phyloP scores from a whole-genome alignment of 495 filamentous ascomycete genomes.

The Bacidia gigantensis region DNA sequence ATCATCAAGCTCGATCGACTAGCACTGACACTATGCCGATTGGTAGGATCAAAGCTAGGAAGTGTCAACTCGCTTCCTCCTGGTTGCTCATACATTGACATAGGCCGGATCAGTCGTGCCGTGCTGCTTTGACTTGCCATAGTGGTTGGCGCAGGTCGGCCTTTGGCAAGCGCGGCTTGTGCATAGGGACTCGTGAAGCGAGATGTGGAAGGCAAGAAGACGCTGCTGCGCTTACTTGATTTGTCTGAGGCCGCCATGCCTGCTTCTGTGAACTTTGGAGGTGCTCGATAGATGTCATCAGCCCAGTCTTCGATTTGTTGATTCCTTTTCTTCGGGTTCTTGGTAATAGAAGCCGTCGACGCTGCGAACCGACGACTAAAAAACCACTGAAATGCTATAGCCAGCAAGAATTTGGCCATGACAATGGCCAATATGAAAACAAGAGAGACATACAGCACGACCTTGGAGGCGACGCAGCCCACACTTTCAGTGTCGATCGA shows the following conservation, averaged over 20 bases:
- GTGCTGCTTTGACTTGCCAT: conserved; percentile 89
- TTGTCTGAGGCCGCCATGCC: conserved; percentile 48
- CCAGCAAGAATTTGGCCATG: conserved; percentile 73
- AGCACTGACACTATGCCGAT: conserved; percentile 26
- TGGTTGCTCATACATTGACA: conserved; percentile 53
- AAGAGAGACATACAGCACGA: conserved; percentile 90
- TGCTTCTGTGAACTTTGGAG: conserved; percentile 62
- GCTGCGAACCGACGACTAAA: conserved; percentile 70
- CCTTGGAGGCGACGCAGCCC: conserved; percentile 92
- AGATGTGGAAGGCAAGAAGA: conserved; percentile 72
- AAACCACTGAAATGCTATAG: conserved; percentile 91
- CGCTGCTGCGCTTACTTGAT: conserved; percentile 64
- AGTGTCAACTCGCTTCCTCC: conserved; percentile 54
- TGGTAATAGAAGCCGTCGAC: conserved; percentile 51
- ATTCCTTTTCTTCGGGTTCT: conserved; percentile 65
- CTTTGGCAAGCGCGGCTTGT: conserved; percentile 41
- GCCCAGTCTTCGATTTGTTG: conserved; percentile 97
- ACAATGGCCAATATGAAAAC: conserved; percentile 90
- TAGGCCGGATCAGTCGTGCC: conserved; percentile 54
- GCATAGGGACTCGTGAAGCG: conserved; percentile 92
- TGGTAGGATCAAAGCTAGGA: conserved; percentile 31
- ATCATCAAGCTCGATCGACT: conserved; percentile 42
- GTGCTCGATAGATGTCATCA: conserved; percentile 90
- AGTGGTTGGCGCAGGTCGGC: conserved; percentile 57
- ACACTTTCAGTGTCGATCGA: conserved; percentile 92